A percentile compares a stretch with the other conserved stretches of the same genome.
These are phyloP conservation scores for Ensete glaucum DNA, from an alignment of 176 grass and related monocot genomes.

Conservation along the genomic window DNA sequence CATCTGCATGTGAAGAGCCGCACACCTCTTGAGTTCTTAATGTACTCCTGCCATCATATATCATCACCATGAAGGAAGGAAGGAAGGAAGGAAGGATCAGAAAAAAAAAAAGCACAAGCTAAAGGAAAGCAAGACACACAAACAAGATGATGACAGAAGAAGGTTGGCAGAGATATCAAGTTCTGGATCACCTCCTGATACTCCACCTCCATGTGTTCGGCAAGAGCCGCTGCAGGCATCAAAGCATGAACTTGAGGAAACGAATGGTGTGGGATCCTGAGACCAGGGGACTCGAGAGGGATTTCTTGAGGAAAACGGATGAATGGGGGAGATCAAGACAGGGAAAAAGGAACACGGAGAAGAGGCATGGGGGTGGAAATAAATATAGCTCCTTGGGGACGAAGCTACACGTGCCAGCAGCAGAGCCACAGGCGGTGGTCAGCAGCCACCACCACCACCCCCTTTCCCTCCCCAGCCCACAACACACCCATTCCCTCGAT, in stretches of 20 bases:
- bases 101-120: no score
- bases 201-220: slow-evolving; percentile 39
- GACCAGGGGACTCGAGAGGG: background rate
- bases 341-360: background rate
- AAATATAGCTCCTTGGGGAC: slow-evolving; percentile 21
- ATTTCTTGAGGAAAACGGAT: background rate
- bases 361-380: background rate
- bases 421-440: background rate
- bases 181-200: slow-evolving; percentile 61
- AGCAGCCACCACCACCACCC: background rate
- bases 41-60: slow-evolving; percentile 43
- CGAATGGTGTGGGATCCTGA: background rate
- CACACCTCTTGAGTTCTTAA: slow-evolving; percentile 57
- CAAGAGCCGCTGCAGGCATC: background rate
- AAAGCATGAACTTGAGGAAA: background rate
- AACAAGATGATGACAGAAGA: no score
- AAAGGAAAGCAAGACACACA: background rate
- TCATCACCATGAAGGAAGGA: background rate
- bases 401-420: slow-evolving; percentile 42
- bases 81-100: background rate
- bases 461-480: background rate
- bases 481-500: background rate
- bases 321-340: background rate
- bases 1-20: slow-evolving; percentile 83
- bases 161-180: background rate